These are phyloP conservation scores for Saccharomycopsis phalli DNA, from an alignment of 1,139 yeast genomes.

Conservation along the genomic window DNA sequence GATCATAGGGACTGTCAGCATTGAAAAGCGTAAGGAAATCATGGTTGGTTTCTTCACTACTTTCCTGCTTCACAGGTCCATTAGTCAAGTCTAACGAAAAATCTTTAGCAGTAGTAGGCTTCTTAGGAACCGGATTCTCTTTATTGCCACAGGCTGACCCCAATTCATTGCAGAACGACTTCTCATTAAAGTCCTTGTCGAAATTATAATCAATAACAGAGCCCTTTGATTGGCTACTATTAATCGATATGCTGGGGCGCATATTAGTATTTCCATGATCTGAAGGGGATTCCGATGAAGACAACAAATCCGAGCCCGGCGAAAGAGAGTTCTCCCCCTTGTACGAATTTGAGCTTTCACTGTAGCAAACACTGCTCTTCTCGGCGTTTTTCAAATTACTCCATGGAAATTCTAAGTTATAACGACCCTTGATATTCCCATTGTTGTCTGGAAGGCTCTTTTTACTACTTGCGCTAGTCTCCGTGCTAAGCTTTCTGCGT, in stretches of 20 bases:
- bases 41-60: too few species aligned
- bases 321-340: conserved; percentile 18
- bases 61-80: too few species aligned
- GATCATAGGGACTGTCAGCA: conserved; percentile 5
- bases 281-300: conserved; percentile 13
- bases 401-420: conserved; percentile 38
- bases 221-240: not conserved
- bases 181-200: conserved; percentile 39
- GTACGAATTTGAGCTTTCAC: conserved; percentile 11
- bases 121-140: conserved; percentile 57
- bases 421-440: conserved; percentile 7
- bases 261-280: not conserved
- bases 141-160: conserved; percentile 81
- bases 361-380: conserved; percentile 3
- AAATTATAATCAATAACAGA: conserved; percentile 28
- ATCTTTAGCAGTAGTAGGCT: conserved; percentile 21
- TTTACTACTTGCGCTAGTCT: too few species aligned
- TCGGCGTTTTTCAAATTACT: conserved; percentile 15
- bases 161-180: conserved; percentile 62
- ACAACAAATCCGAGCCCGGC: conserved; percentile 12
- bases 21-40: conserved; percentile 8
- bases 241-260: conserved; percentile 3
- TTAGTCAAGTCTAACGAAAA: conserved; percentile 2
- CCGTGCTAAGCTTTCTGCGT: not conserved
- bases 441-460: not conserved